Evolutionary conservation across 176 grass and related monocot genomes (phyloP), one percentile per base, ranked within the genome.

Genomic region (Carex scoparia): DNA sequence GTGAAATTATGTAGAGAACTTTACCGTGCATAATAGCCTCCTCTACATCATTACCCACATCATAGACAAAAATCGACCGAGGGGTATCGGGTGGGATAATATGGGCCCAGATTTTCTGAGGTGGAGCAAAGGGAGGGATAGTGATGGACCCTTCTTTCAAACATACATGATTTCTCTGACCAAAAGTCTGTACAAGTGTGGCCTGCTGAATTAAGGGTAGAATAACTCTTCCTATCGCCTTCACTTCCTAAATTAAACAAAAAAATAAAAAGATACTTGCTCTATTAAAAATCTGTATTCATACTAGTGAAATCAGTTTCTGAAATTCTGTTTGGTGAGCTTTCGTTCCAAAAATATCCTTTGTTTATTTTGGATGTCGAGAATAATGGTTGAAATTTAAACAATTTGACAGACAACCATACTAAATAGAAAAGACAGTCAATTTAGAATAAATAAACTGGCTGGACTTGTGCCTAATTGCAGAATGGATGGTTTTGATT

Each of bases 91-190:
- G 56, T 0, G 95, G 92, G 38, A 98, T 91, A 80, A 98, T 90
- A 65, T 98, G 95, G 56, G 86, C 76, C 10, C 92, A 88, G 84
- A 98, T 94, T 77, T 94, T 98, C 74, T 94, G 90, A 6, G 95
- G 95, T 55, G 95, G 92, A 0, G 95, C 95, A 90, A 42, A 98
- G 1, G 95, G 95, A 2, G 95, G 92, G 76, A 98, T 98, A 44
- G 91, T 94, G 81, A 98, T 98, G 11, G 95, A 98, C 32, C 90
- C 89, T 0, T 93, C 92, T 85, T 98, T 98, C 61, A 98, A 86
- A 85, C 95, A 98, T 19, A 98, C 95, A 86, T 98, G 95, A 84
- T 98, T 93, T 85, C 89, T 89, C 71, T 98, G 95, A 61, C 95
- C 95, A 84, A 98, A 98, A 4, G 95, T 98, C 87, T 98, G 95